Base-by-base conservation (phyloP, 2,329 filamentous ascomycete genomes). In the Sarocladiaceae sp. region DNA sequence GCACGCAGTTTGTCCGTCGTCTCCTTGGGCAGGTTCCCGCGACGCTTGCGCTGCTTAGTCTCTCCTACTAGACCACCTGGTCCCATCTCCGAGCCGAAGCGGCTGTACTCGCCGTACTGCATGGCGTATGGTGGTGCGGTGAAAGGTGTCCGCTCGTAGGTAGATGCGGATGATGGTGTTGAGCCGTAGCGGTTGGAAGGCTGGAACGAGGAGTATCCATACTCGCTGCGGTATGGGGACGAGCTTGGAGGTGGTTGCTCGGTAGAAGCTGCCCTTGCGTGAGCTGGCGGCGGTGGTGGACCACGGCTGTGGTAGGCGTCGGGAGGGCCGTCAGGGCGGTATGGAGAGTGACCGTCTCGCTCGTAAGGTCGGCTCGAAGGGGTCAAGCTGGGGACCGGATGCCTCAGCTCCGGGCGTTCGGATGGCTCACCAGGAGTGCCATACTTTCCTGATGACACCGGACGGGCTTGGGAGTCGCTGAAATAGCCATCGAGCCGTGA, bases 1-100 rank as follows among this genome's bases (percentile, higher is more conserved):
- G 81, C 75, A 51, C 88, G 82, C 36, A 96, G 75, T 58, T 88
- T 85, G 64, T 92, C 88, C 0, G 90, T 96, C 0, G 90, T 89
- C 52, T 91, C 87, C 64, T 95, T 95, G n/a, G 91, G 91, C 3
- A 96, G 75, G 62, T 96, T 96, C 1, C 91, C 91, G 35, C 91
- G 79, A 50, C 90, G 78, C 65, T 83, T 85, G 28, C 81, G 71
- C 58, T 76, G 76, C 64, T 78, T 81, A 54, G 63, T 70, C 53
- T 80, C 77, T 2, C 64, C 69, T 17, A 63, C 65, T 51, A 69
- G 58, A 7, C 65, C 66, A 57, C 66, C 65, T 12, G 62, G 57
- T 20, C 70, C 66, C 48, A 71, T 64, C 3, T 76, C 71, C 15
- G 17, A 29, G 15, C 66, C 66, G 20, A 70, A 70, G 12, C 71